A percentile compares a stretch with the other conserved stretches of the same genome.
phyloP scores from a whole-genome alignment of 129 eudicot genomes.

The Flaveria ramosissima region DNA sequence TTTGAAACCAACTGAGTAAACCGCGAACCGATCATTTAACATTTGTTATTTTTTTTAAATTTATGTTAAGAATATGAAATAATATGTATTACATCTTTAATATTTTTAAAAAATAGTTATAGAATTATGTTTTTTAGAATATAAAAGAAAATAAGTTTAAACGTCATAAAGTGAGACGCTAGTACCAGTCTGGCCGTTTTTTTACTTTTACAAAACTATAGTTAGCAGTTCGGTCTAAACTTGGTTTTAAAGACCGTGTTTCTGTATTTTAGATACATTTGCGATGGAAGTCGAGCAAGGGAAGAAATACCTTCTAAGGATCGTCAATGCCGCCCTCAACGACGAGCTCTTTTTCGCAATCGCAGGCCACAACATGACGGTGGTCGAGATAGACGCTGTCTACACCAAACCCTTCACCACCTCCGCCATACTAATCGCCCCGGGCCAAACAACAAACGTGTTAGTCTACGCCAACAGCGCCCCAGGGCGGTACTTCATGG shows the following conservation, averaged over 20 bases:
- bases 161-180: too few species aligned
- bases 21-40: too few species aligned
- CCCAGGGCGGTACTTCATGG: conserved; percentile 29
- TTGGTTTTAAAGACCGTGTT: neutral
- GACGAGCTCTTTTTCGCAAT: conserved; percentile 40
- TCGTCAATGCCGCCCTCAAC: conserved; percentile 43
- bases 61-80: too few species aligned
- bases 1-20: too few species aligned
- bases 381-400: conserved; percentile 29
- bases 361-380: conserved; percentile 23
- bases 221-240: too few species aligned
- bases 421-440: conserved; percentile 33
- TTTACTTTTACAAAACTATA: too few species aligned
- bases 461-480: conserved; percentile 40
- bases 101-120: too few species aligned
- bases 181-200: too few species aligned
- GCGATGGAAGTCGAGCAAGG: conserved; percentile 49
- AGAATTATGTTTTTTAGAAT: too few species aligned
- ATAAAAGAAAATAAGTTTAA: too few species aligned
- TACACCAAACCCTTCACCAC: conserved; percentile 52
- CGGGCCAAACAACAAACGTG: conserved; percentile 58
- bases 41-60: too few species aligned
- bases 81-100: too few species aligned
- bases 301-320: conserved; percentile 44
- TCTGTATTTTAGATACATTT: conserved; percentile 39